phyloP scores from a whole-genome alignment of 2,329 filamentous ascomycete genomes.

The Neofusicoccum cordaticola region DNA sequence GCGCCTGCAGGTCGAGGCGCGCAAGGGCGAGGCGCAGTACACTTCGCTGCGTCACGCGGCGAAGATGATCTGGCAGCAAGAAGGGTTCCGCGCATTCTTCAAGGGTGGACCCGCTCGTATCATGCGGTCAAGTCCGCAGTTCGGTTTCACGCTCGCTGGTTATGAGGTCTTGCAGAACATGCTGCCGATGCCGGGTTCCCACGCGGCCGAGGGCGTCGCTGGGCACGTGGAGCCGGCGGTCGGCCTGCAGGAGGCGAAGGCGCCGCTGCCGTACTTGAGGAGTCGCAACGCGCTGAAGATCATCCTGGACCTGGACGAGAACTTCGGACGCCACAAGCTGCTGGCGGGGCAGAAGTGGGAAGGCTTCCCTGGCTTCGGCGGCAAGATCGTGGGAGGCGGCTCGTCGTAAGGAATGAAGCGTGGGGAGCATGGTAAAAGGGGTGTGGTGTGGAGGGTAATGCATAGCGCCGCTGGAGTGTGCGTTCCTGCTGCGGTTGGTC shows the following conservation, averaged over 20 bases:
- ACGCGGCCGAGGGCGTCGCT: conserved; percentile 46
- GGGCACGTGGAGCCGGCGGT: conserved; percentile 64
- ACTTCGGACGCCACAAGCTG: conserved; percentile 75
- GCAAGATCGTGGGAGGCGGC: conserved; percentile 25
- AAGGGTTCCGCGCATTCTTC: conserved; percentile 96
- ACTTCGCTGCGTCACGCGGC: conserved; percentile 84
- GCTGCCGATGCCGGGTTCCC: conserved; percentile 71
- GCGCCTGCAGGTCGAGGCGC: conserved; percentile 91
- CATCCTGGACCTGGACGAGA: conserved; percentile 88
- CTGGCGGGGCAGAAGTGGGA: conserved; percentile 39
- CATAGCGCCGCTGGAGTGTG: conserved; percentile 5
- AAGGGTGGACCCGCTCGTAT: conserved; percentile 97
- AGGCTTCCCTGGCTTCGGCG: conserved; percentile 37
- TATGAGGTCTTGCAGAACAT: conserved; percentile 86
- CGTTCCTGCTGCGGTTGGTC: conserved; percentile 1
- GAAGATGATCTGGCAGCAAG: conserved; percentile 77
- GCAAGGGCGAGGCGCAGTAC: conserved; percentile 90
- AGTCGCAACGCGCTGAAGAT: conserved; percentile 93
- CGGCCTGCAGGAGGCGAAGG: conserved; percentile 61
- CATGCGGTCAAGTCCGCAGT: conserved; percentile 90
- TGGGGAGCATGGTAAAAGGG: conserved; percentile 12
- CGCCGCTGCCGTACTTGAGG: conserved; percentile 63
- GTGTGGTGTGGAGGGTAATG: conserved; percentile 17
- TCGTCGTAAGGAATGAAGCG: conserved; percentile 23
- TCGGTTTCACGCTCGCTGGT: conserved; percentile 93